Evolutionary conservation across 1,139 yeast species (phyloP).

Genomic region (Kurtzmaniella natalensis): DNA sequence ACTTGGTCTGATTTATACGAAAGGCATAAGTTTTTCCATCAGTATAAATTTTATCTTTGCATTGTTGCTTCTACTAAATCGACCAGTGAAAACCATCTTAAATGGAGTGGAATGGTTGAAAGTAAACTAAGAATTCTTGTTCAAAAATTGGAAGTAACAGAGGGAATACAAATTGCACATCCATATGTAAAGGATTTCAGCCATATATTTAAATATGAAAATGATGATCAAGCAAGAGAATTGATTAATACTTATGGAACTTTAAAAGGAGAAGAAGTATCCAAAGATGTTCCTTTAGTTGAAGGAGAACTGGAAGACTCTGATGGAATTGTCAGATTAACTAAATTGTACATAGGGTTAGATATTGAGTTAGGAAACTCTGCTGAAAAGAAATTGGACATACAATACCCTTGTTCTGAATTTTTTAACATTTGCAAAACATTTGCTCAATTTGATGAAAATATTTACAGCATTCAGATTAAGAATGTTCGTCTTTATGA

Average conservation of each 20-base stretch:
- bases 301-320: slow-evolving; percentile 19
- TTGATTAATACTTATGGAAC: slow-evolving; percentile 56
- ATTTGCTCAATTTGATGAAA: slow-evolving; percentile 63
- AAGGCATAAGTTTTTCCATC: slow-evolving; percentile 76
- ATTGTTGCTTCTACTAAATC: slow-evolving; percentile 74
- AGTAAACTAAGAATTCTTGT: slow-evolving; percentile 79
- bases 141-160: slow-evolving; percentile 70
- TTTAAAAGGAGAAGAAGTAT: slow-evolving; percentile 32
- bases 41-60: slow-evolving; percentile 82
- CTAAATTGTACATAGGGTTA: slow-evolving; percentile 78
- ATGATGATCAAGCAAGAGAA: slow-evolving; percentile 50
- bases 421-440: slow-evolving; percentile 75
- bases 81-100: slow-evolving; percentile 71
- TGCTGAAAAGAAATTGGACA: slow-evolving; percentile 67
- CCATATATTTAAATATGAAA: slow-evolving; percentile 44
- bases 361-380: slow-evolving; percentile 49
- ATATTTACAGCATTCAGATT: slow-evolving; percentile 57
- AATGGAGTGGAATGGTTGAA: slow-evolving; percentile 92
- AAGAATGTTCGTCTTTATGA: slow-evolving; percentile 78
- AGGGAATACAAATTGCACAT: slow-evolving; percentile 79
- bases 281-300: slow-evolving; percentile 9
- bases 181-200: slow-evolving; percentile 83
- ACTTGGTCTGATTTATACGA: slow-evolving; percentile 72
- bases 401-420: slow-evolving; percentile 88
- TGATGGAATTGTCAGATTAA: slow-evolving; percentile 50